These are phyloP conservation scores for Claviceps monticola DNA, from an alignment of 2,329 filamentous ascomycete genomes.

Conservation along the genomic window DNA sequence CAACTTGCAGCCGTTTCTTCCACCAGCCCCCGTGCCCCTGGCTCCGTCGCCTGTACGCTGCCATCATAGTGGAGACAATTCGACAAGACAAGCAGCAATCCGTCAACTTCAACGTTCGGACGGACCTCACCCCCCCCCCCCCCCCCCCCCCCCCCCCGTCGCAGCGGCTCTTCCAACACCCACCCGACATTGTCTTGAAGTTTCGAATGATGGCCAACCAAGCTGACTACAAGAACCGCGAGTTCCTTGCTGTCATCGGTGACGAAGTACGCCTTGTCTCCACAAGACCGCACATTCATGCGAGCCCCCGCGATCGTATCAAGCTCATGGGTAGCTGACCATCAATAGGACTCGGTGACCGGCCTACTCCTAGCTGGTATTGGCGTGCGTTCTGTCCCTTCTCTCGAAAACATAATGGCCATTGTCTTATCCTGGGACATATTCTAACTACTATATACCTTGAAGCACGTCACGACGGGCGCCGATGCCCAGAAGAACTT, in stretches of 20 bases:
- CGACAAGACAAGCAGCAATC: neutral
- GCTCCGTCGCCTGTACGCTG: neutral
- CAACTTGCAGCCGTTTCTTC: neutral
- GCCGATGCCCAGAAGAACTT: conserved; percentile 95
- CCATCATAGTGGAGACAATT: conserved; percentile 2
- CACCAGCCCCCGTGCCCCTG: conserved; percentile 1
- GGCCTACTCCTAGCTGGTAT: conserved; percentile 90
- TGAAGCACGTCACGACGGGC: conserved; percentile 75
- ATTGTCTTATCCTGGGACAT: neutral
- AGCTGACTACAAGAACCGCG: conserved; percentile 63
- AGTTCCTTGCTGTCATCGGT: conserved; percentile 95
- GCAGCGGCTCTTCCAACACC: neutral
- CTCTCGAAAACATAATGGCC: neutral
- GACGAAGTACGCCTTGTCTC: conserved; percentile 57
- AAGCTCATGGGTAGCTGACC: conserved; percentile 14
- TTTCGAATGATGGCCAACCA: conserved; percentile 31
- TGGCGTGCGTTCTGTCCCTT: conserved; percentile 43
- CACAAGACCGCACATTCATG: neutral
- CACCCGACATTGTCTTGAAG: neutral
- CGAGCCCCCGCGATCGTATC: neutral
- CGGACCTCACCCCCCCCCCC: neutral
- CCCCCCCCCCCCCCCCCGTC: neutral
- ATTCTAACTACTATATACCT: neutral
- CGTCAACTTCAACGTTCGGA: neutral
- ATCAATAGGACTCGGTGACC: conserved; percentile 75